phyloP scores from a whole-genome alignment of 179 eudicot genomes.

The Pouteria campechiana region DNA sequence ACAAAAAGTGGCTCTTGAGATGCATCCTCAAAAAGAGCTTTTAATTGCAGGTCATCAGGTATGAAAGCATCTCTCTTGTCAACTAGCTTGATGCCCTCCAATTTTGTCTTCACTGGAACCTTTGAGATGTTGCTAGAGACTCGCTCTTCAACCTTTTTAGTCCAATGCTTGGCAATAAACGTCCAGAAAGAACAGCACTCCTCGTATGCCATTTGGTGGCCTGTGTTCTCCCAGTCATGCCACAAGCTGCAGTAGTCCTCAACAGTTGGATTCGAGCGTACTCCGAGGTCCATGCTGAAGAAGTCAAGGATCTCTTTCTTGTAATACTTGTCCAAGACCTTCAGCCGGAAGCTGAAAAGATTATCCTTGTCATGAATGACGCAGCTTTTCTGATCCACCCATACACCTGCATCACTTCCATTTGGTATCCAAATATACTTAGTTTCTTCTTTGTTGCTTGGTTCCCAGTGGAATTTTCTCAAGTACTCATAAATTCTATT shows the following conservation, averaged over 20 bases:
- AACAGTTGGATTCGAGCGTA: slow-evolving; percentile 32
- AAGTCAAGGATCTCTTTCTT: slow-evolving; percentile 18
- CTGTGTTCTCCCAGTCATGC: slow-evolving; percentile 53
- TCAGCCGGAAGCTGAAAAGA: slow-evolving; percentile 26
- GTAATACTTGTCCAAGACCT: slow-evolving; percentile 33
- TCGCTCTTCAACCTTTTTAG: slow-evolving; percentile 8
- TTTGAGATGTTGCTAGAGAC: slow-evolving; percentile 22
- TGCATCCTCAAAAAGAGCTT: slow-evolving; percentile 31
- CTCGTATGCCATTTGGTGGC: slow-evolving; percentile 7
- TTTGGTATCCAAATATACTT: slow-evolving; percentile 39
- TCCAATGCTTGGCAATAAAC: slow-evolving; percentile 24
- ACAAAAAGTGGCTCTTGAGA: slow-evolving; percentile 34
- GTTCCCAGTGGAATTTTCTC: slow-evolving; percentile 25
- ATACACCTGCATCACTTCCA: slow-evolving; percentile 29
- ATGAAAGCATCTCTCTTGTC: slow-evolving; percentile 38
- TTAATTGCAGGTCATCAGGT: slow-evolving; percentile 51
- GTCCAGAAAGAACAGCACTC: slow-evolving; percentile 51
- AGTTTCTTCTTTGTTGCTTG: slow-evolving; percentile 5
- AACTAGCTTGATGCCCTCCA: slow-evolving; percentile 17
- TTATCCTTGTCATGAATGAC: slow-evolving; percentile 35
- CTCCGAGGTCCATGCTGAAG: slow-evolving; percentile 27
- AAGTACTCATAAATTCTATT: slow-evolving; percentile 31
- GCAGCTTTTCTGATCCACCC: slow-evolving; percentile 43
- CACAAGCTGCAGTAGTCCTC: slow-evolving; percentile 50
- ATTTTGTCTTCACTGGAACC: slow-evolving; percentile 32